These are phyloP conservation scores for Pseudodiploospora longispora DNA, from an alignment of 2,329 filamentous ascomycete species.

Conservation along the genomic window DNA sequence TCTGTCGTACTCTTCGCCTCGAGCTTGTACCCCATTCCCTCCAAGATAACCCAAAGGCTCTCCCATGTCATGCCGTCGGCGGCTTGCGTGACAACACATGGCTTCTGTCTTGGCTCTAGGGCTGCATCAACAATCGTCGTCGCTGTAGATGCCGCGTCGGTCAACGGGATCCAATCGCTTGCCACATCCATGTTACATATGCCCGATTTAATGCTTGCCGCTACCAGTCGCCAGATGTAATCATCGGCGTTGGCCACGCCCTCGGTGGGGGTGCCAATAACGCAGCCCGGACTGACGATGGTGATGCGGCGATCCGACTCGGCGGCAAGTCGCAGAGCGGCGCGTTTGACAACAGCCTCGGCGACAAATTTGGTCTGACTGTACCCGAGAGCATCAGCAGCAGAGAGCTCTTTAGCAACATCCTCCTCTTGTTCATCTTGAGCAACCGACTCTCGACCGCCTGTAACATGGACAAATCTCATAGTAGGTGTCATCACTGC, in stretches of 20 bases:
- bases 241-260: too few species aligned
- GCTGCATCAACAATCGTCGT: too few species aligned
- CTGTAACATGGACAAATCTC: background rate
- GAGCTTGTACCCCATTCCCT: too few species aligned
- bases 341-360: slow-evolving; percentile 12
- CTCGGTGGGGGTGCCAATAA: slow-evolving; percentile 14
- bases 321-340: slow-evolving; percentile 6
- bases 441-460: background rate
- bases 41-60: too few species aligned
- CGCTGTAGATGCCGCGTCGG: slow-evolving; percentile 5
- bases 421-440: slow-evolving; percentile 1
- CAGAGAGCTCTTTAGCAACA: slow-evolving; percentile 1
- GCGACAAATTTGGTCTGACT: slow-evolving; percentile 17
- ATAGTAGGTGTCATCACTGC: background rate
- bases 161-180: slow-evolving; percentile 2
- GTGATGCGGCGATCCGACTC: background rate
- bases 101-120: too few species aligned
- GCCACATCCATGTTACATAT: slow-evolving; percentile 8
- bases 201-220: slow-evolving; percentile 7
- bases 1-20: too few species aligned
- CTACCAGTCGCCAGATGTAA: too few species aligned
- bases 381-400: slow-evolving; percentile 9
- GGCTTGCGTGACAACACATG: too few species aligned
- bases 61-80: too few species aligned
- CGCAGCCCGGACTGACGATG: slow-evolving; percentile 8